A percentile compares a stretch with the other conserved stretches of the same genome.
These are phyloP conservation scores for Pythium brachiatum DNA, from an alignment of 352 stramenopile species.

Conservation along the genomic window DNA sequence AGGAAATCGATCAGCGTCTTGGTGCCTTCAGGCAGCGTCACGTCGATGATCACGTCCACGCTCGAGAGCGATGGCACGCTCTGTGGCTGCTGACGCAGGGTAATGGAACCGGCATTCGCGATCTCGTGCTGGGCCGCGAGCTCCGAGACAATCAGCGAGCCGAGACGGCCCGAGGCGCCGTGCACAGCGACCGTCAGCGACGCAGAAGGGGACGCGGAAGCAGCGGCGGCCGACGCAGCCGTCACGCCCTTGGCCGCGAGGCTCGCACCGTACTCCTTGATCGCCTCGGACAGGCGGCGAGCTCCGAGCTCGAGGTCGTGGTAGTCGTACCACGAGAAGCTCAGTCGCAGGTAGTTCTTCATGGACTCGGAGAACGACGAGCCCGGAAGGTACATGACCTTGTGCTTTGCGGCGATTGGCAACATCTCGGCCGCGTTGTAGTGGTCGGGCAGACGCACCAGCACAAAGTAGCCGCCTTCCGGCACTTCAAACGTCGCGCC, in stretches of 20 bases:
- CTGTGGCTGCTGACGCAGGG: slow-evolving; percentile 47
- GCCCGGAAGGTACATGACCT: slow-evolving; percentile 83
- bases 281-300: slow-evolving; percentile 63
- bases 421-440: slow-evolving; percentile 77
- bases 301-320: slow-evolving; percentile 74
- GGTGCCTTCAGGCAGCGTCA: slow-evolving; percentile 71
- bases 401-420: slow-evolving; percentile 80
- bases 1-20: slow-evolving; percentile 59
- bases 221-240: slow-evolving; percentile 24
- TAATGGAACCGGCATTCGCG: slow-evolving; percentile 52
- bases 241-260: slow-evolving; percentile 25
- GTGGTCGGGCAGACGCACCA: slow-evolving; percentile 74
- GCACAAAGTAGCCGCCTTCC: slow-evolving; percentile 88
- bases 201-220: slow-evolving; percentile 6
- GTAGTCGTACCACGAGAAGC: slow-evolving; percentile 87
- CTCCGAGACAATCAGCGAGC: slow-evolving; percentile 68
- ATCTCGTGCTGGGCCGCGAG: slow-evolving; percentile 47
- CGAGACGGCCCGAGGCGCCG: slow-evolving; percentile 63
- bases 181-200: slow-evolving; percentile 64
- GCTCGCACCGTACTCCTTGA: slow-evolving; percentile 57
- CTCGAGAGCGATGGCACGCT: slow-evolving; percentile 33
- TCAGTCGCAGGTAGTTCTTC: slow-evolving; percentile 87
- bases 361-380: slow-evolving; percentile 82
- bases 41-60: slow-evolving; percentile 76
- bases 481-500: slow-evolving; percentile 72